These are phyloP conservation scores for Sphaerulina populicola DNA, from an alignment of 2,329 filamentous ascomycete species.

Conservation along the genomic window DNA sequence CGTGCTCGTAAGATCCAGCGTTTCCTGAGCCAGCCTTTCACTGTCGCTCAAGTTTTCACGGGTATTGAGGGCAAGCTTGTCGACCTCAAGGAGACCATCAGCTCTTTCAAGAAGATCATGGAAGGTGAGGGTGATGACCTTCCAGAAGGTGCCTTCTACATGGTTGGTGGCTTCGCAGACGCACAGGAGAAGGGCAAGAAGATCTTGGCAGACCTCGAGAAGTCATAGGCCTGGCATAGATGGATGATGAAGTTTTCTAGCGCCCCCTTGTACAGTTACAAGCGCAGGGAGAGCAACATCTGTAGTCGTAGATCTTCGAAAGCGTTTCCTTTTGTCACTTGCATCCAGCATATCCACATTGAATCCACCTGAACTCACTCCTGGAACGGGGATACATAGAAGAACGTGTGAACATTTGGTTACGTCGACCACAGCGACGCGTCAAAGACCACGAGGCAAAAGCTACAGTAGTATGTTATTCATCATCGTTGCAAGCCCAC, in stretches of 20 bases:
- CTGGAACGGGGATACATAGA: too few relatives aligned
- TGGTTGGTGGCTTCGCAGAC: constrained; percentile 93
- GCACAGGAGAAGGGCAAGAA: constrained; percentile 97
- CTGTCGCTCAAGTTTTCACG: constrained; percentile 77
- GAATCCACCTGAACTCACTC: too few relatives aligned
- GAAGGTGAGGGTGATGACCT: constrained; percentile 91
- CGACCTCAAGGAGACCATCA: constrained; percentile 96
- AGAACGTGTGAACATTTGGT: too few relatives aligned
- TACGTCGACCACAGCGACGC: too few relatives aligned
- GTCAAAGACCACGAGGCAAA: too few relatives aligned
- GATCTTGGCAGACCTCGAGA: constrained; percentile 91
- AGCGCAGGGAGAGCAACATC: constrained; percentile 22
- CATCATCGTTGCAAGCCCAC: too few relatives aligned
- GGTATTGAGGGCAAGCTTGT: constrained; percentile 95
- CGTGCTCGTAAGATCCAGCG: constrained; percentile 99
- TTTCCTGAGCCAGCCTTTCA: constrained; percentile 99
- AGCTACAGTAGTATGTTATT: too few relatives aligned
- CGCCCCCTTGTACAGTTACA: constrained; percentile 24
- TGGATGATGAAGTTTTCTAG: constrained; percentile 19
- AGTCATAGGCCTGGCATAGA: constrained; percentile 22
- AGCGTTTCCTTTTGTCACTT: constrained; percentile 23
- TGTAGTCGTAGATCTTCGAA: constrained; percentile 24
- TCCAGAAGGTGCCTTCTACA: constrained; percentile 92
- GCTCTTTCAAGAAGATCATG: constrained; percentile 95
- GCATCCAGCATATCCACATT: background rate